phyloP scores from a whole-genome alignment of 441 rosid genomes.

The Viola pubescens region DNA sequence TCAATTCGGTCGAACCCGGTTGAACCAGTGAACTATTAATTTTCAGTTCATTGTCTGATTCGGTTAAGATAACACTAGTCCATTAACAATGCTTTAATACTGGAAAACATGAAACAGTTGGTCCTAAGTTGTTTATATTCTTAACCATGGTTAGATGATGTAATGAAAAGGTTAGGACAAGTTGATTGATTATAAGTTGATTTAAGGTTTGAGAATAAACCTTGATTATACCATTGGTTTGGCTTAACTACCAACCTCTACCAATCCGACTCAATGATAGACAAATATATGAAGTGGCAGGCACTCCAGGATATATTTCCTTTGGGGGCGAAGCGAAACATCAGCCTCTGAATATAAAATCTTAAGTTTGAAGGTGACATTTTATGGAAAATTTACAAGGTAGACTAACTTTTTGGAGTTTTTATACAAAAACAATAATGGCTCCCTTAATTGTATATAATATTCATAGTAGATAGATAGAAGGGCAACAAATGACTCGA shows the following conservation, averaged over 20 bases:
- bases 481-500: no score
- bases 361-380: slow-evolving; percentile 20
- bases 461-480: no score
- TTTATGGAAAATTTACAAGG: slow-evolving; percentile 5
- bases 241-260: slow-evolving; percentile 11
- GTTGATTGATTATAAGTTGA: neutral
- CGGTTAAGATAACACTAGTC: no score
- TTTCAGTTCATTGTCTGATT: no score
- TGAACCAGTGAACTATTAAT: no score
- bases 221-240: slow-evolving; percentile 11
- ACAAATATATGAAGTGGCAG: slow-evolving; percentile 10
- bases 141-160: slow-evolving; percentile 12
- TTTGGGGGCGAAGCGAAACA: slow-evolving; percentile 14
- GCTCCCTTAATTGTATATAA: no score
- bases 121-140: neutral
- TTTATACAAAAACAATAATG: no score
- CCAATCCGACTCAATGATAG: slow-evolving; percentile 10
- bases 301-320: slow-evolving; percentile 15
- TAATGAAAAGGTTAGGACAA: neutral
- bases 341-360: slow-evolving; percentile 20
- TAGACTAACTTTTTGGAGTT: neutral
- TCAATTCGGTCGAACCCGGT: no score
- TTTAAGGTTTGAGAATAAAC: slow-evolving; percentile 2
- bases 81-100: neutral
- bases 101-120: neutral